A percentile compares a stretch with the other conserved stretches of the same genome.
Evolutionary conservation across 1,284 basidiomycete species (phyloP).

Genomic region (Cryptococcus jaspeensis): DNA sequence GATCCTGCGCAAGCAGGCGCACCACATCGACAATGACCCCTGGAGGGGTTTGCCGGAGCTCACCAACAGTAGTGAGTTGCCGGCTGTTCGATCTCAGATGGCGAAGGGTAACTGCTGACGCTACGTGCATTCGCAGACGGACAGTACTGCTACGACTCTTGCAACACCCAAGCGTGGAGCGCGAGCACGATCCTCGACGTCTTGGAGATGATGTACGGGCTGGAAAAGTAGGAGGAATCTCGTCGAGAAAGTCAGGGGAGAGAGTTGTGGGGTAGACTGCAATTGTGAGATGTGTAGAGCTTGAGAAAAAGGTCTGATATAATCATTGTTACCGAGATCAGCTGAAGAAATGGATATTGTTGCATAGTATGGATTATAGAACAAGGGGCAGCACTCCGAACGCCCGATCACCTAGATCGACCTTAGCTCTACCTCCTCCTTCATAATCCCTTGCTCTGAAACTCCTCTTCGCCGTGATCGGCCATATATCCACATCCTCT

Average conservation of each 20-base stretch:
- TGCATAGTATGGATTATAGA: too few relatives aligned
- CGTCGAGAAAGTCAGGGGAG: background rate
- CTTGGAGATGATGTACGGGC: slow-evolving; percentile 66
- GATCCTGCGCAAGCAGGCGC: slow-evolving; percentile 66
- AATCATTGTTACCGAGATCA: background rate
- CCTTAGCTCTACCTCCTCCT: too few relatives aligned
- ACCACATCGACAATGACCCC: slow-evolving; percentile 71
- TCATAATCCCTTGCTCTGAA: too few relatives aligned
- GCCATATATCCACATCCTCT: too few relatives aligned
- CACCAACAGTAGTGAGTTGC: slow-evolving; percentile 63
- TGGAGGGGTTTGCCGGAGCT: slow-evolving; percentile 92
- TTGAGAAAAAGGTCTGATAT: background rate
- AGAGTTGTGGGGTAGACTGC: background rate
- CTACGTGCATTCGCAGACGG: slow-evolving; percentile 57
- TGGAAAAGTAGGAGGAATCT: slow-evolving; percentile 16
- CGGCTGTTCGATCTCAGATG: background rate
- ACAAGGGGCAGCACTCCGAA: too few relatives aligned
- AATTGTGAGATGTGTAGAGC: background rate
- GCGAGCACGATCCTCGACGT: slow-evolving; percentile 84
- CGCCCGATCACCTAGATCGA: too few relatives aligned
- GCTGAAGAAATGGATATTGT: background rate
- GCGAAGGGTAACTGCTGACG: background rate
- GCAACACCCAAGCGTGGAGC: slow-evolving; percentile 89
- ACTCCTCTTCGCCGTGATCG: too few relatives aligned
- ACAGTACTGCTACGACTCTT: slow-evolving; percentile 76